Evolutionary conservation across 192 early-diverging fungal genomes (phyloP).

Genomic region (Phlyctochytrium bullatum): DNA sequence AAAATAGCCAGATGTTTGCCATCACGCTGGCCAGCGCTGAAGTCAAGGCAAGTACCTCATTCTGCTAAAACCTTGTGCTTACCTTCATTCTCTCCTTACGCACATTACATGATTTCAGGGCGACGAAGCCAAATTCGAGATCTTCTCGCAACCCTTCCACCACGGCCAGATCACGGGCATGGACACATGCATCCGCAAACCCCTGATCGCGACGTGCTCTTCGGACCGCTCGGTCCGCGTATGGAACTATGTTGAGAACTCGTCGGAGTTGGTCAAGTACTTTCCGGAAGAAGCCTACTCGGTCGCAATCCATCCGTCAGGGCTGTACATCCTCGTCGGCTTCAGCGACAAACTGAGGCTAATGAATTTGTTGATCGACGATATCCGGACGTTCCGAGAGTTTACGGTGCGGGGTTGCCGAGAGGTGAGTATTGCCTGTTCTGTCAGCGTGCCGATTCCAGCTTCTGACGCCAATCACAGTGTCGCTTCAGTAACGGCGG

Average conservation of each 20-base stretch:
- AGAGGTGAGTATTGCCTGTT: constrained; percentile 33
- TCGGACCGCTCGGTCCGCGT: constrained; percentile 57
- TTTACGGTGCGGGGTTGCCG: constrained; percentile 59
- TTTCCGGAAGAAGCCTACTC: constrained; percentile 63
- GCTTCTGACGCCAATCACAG: constrained; percentile 14
- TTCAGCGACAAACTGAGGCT: constrained; percentile 61
- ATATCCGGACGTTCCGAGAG: constrained; percentile 56
- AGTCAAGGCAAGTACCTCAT: constrained; percentile 37
- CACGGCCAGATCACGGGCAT: constrained; percentile 51
- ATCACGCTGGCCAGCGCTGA: constrained; percentile 36
- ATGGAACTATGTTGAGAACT: constrained; percentile 61
- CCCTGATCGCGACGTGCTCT: constrained; percentile 56
- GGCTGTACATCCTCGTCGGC: constrained; percentile 65
- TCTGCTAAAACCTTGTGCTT: no score
- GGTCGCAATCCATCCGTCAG: constrained; percentile 59
- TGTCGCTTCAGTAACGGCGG: constrained; percentile 62
- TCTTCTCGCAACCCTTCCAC: constrained; percentile 58
- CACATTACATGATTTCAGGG: constrained; percentile 25
- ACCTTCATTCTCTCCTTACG: no score
- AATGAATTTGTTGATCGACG: constrained; percentile 63
- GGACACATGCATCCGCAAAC: constrained; percentile 57
- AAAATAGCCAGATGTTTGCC: constrained; percentile 42
- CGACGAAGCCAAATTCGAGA: constrained; percentile 53
- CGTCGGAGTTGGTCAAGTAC: constrained; percentile 56
- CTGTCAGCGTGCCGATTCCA: not conserved